phyloP scores from a whole-genome alignment of 768 basidiomycete species.

The Rhizopogon vulgaris region DNA sequence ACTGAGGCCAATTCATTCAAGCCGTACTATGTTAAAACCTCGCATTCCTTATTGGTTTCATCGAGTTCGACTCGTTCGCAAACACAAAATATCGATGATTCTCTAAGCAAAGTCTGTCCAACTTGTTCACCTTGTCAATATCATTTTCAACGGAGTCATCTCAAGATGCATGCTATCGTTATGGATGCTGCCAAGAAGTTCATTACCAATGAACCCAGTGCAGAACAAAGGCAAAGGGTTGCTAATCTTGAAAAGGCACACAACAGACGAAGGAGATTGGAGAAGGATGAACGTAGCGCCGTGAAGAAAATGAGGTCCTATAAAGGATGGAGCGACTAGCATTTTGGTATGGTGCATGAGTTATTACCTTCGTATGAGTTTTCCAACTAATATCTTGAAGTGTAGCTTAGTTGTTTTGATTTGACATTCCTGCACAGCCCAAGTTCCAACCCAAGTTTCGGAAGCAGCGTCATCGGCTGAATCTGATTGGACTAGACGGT shows the following conservation, averaged over 20 bases:
- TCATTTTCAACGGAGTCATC: not conserved
- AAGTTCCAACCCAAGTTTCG: too few species aligned
- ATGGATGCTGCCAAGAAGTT: slow-evolving; percentile 15
- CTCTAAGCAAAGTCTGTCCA: not conserved
- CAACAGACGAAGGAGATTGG: slow-evolving; percentile 14
- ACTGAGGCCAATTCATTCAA: slow-evolving; percentile 18
- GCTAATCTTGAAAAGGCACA: slow-evolving; percentile 15
- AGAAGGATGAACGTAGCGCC: slow-evolving; percentile 21
- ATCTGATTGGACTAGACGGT: not conserved
- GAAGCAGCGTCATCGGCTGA: not conserved
- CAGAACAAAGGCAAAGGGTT: slow-evolving; percentile 22
- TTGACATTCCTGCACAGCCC: too few species aligned
- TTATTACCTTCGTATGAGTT: too few species aligned
- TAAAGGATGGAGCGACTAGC: slow-evolving; percentile 16
- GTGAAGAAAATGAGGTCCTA: slow-evolving; percentile 21
- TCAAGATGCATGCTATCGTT: slow-evolving; percentile 22
- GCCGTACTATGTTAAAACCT: slow-evolving; percentile 60
- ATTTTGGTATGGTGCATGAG: not conserved
- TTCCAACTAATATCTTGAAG: too few species aligned
- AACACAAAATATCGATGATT: too few species aligned
- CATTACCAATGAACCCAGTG: slow-evolving; percentile 18
- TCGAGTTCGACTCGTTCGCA: slow-evolving; percentile 33
- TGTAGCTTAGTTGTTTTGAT: too few species aligned
- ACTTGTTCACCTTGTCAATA: not conserved
- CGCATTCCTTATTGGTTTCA: slow-evolving; percentile 61